phyloP scores from a whole-genome alignment of 192 early-diverging fungal species.

The Entomortierella chlamydospora region DNA sequence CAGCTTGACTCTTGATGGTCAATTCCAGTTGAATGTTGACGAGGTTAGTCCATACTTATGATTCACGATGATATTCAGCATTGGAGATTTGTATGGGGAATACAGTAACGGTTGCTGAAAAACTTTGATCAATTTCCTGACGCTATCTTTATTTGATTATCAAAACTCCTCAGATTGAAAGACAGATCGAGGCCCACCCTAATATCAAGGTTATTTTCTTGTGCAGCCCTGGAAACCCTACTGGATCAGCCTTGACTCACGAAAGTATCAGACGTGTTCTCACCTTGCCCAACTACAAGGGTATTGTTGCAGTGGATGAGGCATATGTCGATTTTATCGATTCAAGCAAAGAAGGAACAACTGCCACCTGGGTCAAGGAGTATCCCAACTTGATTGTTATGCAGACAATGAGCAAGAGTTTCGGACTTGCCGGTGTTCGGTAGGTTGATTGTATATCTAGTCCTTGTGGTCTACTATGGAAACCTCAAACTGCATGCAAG shows the following conservation, averaged over 20 bases:
- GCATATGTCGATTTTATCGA: conserved; percentile 98
- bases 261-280: conserved; percentile 76
- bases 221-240: conserved; percentile 99
- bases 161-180: conserved; percentile 62
- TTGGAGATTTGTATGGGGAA: too few species aligned
- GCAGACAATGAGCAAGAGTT: conserved; percentile 99
- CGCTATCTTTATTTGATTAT: conserved; percentile 22
- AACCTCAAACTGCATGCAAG: too few species aligned
- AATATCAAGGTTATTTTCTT: conserved; percentile 92
- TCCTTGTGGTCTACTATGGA: too few species aligned
- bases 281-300: conserved; percentile 75
- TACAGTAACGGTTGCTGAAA: too few species aligned
- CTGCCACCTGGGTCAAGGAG: conserved; percentile 79
- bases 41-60: conserved; percentile 69
- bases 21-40: conserved; percentile 74
- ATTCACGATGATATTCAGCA: too few species aligned
- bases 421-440: conserved; percentile 98
- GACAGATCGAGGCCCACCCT: conserved; percentile 73
- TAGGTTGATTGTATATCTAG: too few species aligned
- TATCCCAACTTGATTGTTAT: conserved; percentile 96
- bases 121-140: too few species aligned
- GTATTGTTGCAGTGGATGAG: conserved; percentile 98
- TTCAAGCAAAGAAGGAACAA: conserved; percentile 70
- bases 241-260: conserved; percentile 83
- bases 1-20: conserved; percentile 74